phyloP scores from a whole-genome alignment of 2,329 filamentous ascomycete genomes.

The Alternaria angustiovoidea region DNA sequence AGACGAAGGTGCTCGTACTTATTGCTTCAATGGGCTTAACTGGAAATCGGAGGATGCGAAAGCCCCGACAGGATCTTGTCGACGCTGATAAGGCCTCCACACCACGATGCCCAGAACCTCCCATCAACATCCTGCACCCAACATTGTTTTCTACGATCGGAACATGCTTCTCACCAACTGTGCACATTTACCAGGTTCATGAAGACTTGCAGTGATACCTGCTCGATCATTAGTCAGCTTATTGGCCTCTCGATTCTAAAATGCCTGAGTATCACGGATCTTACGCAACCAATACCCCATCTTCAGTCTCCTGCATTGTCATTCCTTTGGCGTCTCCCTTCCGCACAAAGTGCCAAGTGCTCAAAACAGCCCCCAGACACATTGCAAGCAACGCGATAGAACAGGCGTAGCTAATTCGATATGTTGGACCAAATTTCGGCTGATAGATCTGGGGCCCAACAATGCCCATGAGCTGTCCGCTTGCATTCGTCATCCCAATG shows the following conservation, averaged over 20 bases:
- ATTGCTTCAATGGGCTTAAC: not conserved
- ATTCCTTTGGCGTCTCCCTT: not conserved
- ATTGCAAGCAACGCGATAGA: conserved; percentile 45
- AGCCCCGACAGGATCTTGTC: not conserved
- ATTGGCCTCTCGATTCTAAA: not conserved
- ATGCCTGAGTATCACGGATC: not conserved
- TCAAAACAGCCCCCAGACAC: conserved; percentile 13
- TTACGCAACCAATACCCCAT: not conserved
- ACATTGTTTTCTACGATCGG: not conserved
- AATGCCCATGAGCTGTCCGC: conserved; percentile 40
- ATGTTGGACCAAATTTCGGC: conserved; percentile 51
- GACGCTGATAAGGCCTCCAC: not conserved
- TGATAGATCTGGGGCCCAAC: conserved; percentile 55
- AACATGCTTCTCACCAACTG: not conserved
- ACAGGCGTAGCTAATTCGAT: conserved; percentile 49
- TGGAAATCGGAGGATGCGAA: not conserved
- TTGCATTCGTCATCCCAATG: conserved; percentile 50
- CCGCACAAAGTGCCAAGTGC: not conserved
- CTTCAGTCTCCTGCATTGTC: not conserved
- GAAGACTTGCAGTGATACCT: not conserved
- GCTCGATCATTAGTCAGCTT: not conserved
- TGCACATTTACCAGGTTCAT: not conserved
- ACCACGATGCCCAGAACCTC: not conserved
- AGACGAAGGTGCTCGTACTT: not conserved
- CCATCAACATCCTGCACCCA: not conserved